These are phyloP conservation scores for Perkinsela sp. DNA, from an alignment of 208 protist species.

Conservation along the genomic window DNA sequence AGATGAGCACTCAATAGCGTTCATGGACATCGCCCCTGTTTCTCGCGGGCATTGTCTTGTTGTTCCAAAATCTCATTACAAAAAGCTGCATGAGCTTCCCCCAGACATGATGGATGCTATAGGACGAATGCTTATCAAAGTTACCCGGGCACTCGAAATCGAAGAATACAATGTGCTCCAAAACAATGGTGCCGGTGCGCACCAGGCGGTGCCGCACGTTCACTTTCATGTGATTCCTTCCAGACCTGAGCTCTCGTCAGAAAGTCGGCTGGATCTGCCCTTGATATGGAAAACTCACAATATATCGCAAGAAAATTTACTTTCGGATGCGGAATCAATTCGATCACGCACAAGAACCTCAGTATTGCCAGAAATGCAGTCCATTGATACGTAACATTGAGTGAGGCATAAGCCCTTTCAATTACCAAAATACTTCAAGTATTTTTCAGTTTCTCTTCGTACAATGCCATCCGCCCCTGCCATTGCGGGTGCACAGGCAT, in stretches of 20 bases:
- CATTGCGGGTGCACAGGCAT: conserved; percentile 15
- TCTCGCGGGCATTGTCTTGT: conserved; percentile 39
- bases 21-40: conserved; percentile 61
- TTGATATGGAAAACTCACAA: background rate
- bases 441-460: no score
- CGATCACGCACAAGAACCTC: background rate
- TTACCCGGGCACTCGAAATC: conserved; percentile 12
- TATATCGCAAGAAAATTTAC: background rate
- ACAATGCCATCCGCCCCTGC: conserved; percentile 27
- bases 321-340: background rate
- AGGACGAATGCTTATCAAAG: conserved; percentile 17
- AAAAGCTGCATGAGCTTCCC: conserved; percentile 34
- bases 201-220: conserved; percentile 68
- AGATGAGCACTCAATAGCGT: conserved; percentile 1
- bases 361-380: background rate
- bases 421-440: no score
- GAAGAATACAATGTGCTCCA: conserved; percentile 70
- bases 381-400: background rate
- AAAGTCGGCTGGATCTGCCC: conserved; percentile 1
- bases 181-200: conserved; percentile 61
- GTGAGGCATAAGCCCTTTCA: no score
- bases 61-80: conserved; percentile 43
- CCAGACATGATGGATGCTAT: conserved; percentile 29
- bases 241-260: conserved; percentile 2
- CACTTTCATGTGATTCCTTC: conserved; percentile 73